Base-by-base conservation (phyloP, 1,284 basidiomycete species). In the Cutaneotrichosporon daszewskae region DNA sequence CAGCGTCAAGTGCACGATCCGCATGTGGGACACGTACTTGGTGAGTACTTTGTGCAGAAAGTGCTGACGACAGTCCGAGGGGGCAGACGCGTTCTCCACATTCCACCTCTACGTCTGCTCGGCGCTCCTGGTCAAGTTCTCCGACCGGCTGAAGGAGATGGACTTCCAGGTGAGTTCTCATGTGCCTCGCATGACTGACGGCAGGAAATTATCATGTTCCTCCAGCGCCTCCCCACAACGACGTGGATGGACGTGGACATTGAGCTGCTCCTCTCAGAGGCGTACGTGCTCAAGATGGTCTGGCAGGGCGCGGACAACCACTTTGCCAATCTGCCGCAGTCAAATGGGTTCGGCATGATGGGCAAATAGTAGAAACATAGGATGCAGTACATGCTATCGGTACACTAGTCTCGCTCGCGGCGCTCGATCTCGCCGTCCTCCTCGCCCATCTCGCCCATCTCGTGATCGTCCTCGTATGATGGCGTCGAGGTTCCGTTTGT, bases 1-100 rank as follows among this genome's bases (percentile, higher is more conserved):
- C 55, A 91, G 83, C 56, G 88, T 95, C 41, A 82, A 84, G 59
- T 94, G 94, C 66, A 95, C 92, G 12, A 87, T 95, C 42, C 79
- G 91, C 45, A 96, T 96, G 91, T 97, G 91, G 91, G 91, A 97
- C 67, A 95, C 92, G 8, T 97, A 97, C 70, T 72, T 96, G 59
- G 91, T 95, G 49, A 47, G 87, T 71, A 17, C 16, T 14, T 2
- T 13, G 20, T 14, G 26, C 8, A 12, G 8, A 3, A n/a, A 20
- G 14, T 24, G 29, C 26, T 40, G 17, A 34, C 37, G 3, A 9
- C 33, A 51, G 49, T 47, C 41, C 17, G 91, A 96, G 72, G 91
- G 91, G 5, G 76, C 88, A 2, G 89, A 96, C 55, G 89, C 91
- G 7, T 96, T 96, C 69, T 94, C 90, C 11, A 88, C 95, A 66